Percentiles rank a stretch among this genome's conserved stretches.
Evolutionary conservation across 192 early-diverging fungal genomes (phyloP).

Genomic region (Spinellus fusiger): DNA sequence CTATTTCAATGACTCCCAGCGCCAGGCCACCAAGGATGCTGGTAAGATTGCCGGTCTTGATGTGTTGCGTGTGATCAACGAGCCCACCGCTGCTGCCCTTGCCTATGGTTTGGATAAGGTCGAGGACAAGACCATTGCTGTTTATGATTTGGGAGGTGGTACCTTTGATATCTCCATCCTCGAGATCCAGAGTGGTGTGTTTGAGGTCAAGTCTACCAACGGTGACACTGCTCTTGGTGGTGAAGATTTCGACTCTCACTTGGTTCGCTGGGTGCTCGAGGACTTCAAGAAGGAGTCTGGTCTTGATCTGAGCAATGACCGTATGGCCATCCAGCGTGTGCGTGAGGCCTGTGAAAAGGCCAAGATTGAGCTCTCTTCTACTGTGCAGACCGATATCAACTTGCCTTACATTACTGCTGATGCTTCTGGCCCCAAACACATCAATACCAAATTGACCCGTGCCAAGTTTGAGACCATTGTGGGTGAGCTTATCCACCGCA

Average conservation of each 20-base stretch:
- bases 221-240: constrained; percentile 73
- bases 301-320: constrained; percentile 75
- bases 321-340: constrained; percentile 86
- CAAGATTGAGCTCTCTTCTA: constrained; percentile 89
- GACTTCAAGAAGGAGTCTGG: constrained; percentile 80
- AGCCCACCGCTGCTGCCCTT: constrained; percentile 81
- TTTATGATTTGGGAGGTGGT: constrained; percentile 90
- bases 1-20: constrained; percentile 87
- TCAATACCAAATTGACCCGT: constrained; percentile 83
- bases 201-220: constrained; percentile 90
- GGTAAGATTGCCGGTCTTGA: constrained; percentile 77
- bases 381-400: constrained; percentile 90
- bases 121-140: constrained; percentile 72
- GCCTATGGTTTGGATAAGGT: constrained; percentile 70
- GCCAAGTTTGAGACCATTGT: constrained; percentile 77
- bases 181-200: constrained; percentile 84
- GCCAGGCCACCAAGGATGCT: constrained; percentile 84
- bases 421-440: constrained; percentile 89
- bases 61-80: constrained; percentile 81
- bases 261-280: constrained; percentile 68
- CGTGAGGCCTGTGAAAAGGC: constrained; percentile 91
- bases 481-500: constrained; percentile 66
- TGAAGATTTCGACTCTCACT: constrained; percentile 50
- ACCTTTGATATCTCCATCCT: constrained; percentile 91
- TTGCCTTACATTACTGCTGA: constrained; percentile 93